Evolutionary conservation across 768 basidiomycete genomes (phyloP), one percentile per base, ranked within the genome.

Genomic region (Podaxis sp.): DNA sequence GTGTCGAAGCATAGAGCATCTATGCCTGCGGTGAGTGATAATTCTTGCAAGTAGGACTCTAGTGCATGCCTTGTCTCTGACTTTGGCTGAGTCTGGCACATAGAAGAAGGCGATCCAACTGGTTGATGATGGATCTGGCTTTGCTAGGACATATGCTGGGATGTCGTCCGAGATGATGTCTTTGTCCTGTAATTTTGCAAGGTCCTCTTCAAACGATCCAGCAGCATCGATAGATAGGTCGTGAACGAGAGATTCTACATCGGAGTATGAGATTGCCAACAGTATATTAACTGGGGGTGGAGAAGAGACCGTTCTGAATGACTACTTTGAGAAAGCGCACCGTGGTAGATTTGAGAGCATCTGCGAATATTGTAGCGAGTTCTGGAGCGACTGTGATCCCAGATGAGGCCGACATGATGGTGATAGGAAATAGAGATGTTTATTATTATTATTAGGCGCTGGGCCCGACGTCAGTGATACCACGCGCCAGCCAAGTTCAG

Each of bases 1-100:
- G 85, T 0, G 89, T 88, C 2, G 93, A 89, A 22, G 94, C 92
- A 73, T 94, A 95, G 37, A 96, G 79, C 93, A 94, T 96, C 92
- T 94, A 66, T 47, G 57, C 56, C 47, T 54, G 59, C 50, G 37
- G 47, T 37, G 36, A 65, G 54, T 52, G 43, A 46, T 36, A 55
- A 19, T 25, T 12, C 7, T 19, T 52, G 37, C 22, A 24, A 24
- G 25, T 50, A 27, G 49, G 9, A 12, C 49, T 24, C 22, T 17
- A 12, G 11, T 52, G 63, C 72, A 64, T 66, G 88, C 92, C 86
- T 95, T 96, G 74, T 91, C 85, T 69, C 91, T 82, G 63, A 95
- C 83, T 75, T 82, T 87, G 27, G 94, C 90, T 19, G 80, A 71
- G 64, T 96, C 94, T 0, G 94, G 94, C 5, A 95, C 91, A 70